Conservation (phyloP, 108 stramenopile species). For the Cyclostephanos invisitatus region DNA sequence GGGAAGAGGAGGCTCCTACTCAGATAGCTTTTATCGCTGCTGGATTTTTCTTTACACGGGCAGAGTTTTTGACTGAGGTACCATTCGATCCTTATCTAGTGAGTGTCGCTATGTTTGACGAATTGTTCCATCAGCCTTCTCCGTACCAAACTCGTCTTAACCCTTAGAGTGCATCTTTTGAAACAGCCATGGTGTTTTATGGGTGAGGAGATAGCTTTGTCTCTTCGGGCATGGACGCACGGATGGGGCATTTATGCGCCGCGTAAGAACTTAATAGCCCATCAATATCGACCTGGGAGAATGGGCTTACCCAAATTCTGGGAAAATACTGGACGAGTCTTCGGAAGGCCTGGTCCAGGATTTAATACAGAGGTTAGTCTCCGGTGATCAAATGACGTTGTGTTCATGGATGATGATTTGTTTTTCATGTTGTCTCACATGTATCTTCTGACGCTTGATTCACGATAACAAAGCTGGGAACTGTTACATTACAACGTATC, state of each 20-base stretch:
- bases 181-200: conserved; percentile 96
- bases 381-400: too few species aligned
- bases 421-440: too few species aligned
- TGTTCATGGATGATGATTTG: too few species aligned
- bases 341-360: conserved; percentile 58
- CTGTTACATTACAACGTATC: conserved; percentile 60
- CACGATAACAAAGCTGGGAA: conserved; percentile 12
- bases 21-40: conserved; percentile 78
- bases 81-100: conserved; percentile 94
- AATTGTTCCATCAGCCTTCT: too few species aligned
- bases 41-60: conserved; percentile 90
- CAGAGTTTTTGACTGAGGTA: conserved; percentile 79
- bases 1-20: conserved; percentile 29
- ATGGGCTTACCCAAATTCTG: conserved; percentile 84
- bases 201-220: conserved; percentile 94
- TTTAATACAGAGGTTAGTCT: conserved; percentile 33
- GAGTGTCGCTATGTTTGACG: too few species aligned
- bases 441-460: too few species aligned
- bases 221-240: conserved; percentile 80
- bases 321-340: conserved; percentile 83
- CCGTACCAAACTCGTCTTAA: too few species aligned
- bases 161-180: too few species aligned
- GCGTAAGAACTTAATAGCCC: conserved; percentile 77
- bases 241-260: conserved; percentile 97
- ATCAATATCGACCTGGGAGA: conserved; percentile 87